Evolutionary conservation across 163 green algal genomes (phyloP), one percentile per base, ranked within the genome.

Genomic region (Picocystis sp.): DNA sequence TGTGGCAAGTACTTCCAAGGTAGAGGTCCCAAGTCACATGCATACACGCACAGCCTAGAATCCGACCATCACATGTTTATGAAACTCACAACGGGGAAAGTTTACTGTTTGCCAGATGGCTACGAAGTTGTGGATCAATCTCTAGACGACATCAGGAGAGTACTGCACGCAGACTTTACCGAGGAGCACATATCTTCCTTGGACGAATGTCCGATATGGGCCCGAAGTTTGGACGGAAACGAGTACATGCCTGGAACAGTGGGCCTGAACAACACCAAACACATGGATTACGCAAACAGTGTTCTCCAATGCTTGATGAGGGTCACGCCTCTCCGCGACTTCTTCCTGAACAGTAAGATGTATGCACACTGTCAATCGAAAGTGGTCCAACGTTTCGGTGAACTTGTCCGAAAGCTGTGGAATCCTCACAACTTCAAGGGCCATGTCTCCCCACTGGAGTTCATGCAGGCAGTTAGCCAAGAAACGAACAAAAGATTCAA

Each of bases 1-100:
- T 98, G 89, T 63, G 89, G 89, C 51, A 94, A 94, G 60, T 98
- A 96, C 69, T 96, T 94, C 58, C 82, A 94, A 76, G 90, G 90
- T 1, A 67, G 89, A 3, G 87, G 84, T 0, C 72, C 77, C 10
- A 75, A 61, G 45, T 95, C 90, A 24, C 83, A 93, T 55, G 90
- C 89, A 0, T 93, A 93, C 73, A 93, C 81, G n/a, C 90, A 99
- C 61, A 58, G 79, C 3, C 69, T 99, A 15, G 87, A 97, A 62
- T 76, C 67, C 0, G 67, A 59, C 0, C 90, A 99, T 69, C 84
- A 95, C 74, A 87, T 99, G 67, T 99, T 91, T 66, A 94, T 99
- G 80, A 94, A 94, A 67, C 62, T 94, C 34, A 73, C 83, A 44
- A 81, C 78, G 44, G 87, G 84, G 22, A 80, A 78, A 58, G 81